Conservation (phyloP, 768 basidiomycete genomes). For the Floccularia luteovirens region DNA sequence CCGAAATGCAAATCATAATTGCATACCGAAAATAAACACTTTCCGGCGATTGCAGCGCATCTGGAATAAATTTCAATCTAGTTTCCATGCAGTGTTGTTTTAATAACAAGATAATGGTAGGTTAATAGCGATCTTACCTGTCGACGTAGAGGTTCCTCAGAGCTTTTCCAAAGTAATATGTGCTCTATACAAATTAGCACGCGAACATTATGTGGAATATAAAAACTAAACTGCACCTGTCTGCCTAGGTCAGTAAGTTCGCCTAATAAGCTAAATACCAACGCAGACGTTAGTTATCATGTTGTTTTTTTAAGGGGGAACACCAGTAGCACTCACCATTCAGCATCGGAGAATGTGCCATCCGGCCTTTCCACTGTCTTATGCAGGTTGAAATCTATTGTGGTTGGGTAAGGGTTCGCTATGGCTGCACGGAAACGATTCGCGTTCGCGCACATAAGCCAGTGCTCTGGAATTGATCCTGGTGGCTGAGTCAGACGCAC, state of each 20-base stretch:
- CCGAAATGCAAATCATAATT: neutral
- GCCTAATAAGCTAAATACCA: constrained; percentile 48
- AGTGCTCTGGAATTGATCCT: constrained; percentile 59
- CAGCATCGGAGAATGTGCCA: constrained; percentile 43
- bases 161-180: constrained; percentile 51
- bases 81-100: constrained; percentile 23
- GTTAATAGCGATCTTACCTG: constrained; percentile 28
- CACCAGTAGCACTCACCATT: constrained; percentile 43
- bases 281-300: neutral
- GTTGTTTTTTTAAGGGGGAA: neutral
- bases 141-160: constrained; percentile 62
- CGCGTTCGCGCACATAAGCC: constrained; percentile 57
- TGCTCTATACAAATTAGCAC: constrained; percentile 36
- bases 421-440: constrained; percentile 42
- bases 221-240: constrained; percentile 30
- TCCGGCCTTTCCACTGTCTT: constrained; percentile 50
- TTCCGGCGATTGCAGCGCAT: constrained; percentile 15
- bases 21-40: neutral
- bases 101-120: neutral
- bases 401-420: constrained; percentile 12
- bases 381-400: constrained; percentile 20
- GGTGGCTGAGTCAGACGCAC: constrained; percentile 54
- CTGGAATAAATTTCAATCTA: constrained; percentile 52
- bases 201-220: neutral
- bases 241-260: constrained; percentile 67